Base-by-base conservation (phyloP, 306 rosid species). In the Dalbergia oliveri region DNA sequence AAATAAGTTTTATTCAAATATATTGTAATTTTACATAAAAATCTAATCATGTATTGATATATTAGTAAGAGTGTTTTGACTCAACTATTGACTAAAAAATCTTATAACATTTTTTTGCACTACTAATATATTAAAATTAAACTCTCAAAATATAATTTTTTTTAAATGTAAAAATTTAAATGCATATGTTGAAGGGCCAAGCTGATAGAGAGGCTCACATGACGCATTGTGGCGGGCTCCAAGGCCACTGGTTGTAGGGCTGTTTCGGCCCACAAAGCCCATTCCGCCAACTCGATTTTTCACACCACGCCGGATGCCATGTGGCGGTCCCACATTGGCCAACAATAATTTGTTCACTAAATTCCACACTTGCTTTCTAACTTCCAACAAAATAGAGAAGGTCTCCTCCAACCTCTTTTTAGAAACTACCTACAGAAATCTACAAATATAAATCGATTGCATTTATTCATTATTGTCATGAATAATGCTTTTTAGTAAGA, bases 251-350 rank as follows among this genome's bases (percentile, higher is more conserved):
- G 72, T 59, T 16, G 75, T 54, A 80, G 83, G 79, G 89, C 75
- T 81, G 80, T 21, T 84, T 66, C 31, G 84, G 84, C 59, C 89
- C 92, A 88, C 90, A 61, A 56, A 78, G 86, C 90, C 92, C 96
- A 89, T 93, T 71, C 90, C 26, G 83, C 93, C 92, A 83, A 82
- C 91, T 58, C 43, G 68, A 51, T 21, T 79, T 63, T 69, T 21
- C 62, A 43, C 82, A 79, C 79, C 60, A 37, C 75, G 45, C 37
- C 0, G 63, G 65, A 62, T 77, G 81, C 81, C 90, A 73, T 35
- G 83, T 82, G 71, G 74, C 14, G 84, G 82, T 8, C 90, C 88
- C 85, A 82, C 87, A 9, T 69, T 82, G 69, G 58, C 83, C 83
- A 62, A 78, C 75, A 44, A 14, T 64, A 61, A 26, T 31, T n/a